These are phyloP conservation scores for Basidiobolus meristosporus DNA, from an alignment of 371 early-diverging fungal species.

Conservation along the genomic window DNA sequence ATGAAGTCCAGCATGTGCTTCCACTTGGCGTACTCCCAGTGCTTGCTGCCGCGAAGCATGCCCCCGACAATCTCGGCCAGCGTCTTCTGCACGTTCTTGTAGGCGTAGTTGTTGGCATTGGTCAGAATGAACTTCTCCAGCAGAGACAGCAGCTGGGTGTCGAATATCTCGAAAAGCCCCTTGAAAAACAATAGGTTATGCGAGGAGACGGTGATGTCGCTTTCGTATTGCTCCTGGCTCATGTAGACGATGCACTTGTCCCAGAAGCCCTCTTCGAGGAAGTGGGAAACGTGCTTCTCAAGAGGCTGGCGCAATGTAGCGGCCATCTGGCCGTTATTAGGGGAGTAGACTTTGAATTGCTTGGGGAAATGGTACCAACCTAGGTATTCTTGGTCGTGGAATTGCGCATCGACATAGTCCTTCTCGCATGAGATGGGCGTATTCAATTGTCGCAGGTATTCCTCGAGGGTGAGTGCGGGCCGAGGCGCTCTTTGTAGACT, in stretches of 20 bases:
- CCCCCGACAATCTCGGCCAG: conserved; percentile 63
- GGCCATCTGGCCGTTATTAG: conserved; percentile 10
- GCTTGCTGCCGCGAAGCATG: conserved; percentile 64
- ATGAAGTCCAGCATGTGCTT: too few species aligned
- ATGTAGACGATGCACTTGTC: conserved; percentile 18
- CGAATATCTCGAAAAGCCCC: conserved; percentile 43
- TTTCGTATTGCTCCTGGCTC: conserved; percentile 36
- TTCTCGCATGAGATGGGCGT: too few species aligned
- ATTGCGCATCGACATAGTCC: conserved; percentile 7
- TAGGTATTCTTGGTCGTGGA: conserved; percentile 24
- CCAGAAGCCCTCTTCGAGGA: too few species aligned
- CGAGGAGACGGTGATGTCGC: conserved; percentile 33
- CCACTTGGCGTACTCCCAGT: conserved; percentile 27
- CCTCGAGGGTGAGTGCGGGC: not conserved
- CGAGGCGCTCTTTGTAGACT: not conserved
- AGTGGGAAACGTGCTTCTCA: too few species aligned
- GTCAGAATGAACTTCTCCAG: conserved; percentile 23
- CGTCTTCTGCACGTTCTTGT: conserved; percentile 58
- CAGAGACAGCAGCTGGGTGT: conserved; percentile 24
- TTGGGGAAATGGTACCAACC: conserved; percentile 72
- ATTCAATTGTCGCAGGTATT: too few species aligned
- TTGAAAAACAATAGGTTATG: conserved; percentile 35
- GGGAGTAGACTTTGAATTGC: conserved; percentile 23
- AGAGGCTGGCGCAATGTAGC: conserved; percentile 18
- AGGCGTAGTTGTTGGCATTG: conserved; percentile 25